Base-by-base conservation (phyloP, 1,284 basidiomycete species). In the Trichosporon faecale region DNA sequence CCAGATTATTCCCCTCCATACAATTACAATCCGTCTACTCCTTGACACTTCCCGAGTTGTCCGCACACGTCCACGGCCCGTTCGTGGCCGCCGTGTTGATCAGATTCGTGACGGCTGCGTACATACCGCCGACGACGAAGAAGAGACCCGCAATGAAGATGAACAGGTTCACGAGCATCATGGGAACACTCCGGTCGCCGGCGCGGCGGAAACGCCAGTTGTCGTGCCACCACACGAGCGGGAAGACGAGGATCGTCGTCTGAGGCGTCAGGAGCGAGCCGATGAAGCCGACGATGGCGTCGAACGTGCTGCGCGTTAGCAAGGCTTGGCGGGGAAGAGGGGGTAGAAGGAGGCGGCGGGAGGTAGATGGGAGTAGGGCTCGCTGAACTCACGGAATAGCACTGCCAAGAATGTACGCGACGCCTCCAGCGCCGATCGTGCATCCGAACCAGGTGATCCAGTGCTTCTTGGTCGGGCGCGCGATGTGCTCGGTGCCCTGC, bases 401-500 rank as follows among this genome's bases (percentile, higher is more conserved):
- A n/a, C 65, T 67, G 49, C 65, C 71, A 23, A 73, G 66, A 29
- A 75, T 66, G 67, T 69, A 73, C 16, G 70, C 64, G 25, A 73
- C 11, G 8, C 70, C 40, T 25, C 31, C 27, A 7, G 44, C 40
- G 40, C 66, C 67, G 66, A 49, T n/a, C 18, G 86, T 86, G 25
- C 88, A 82, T 3, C 78, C 72, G 49, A 84, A 78, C 89, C 89
- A 90, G 3, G 84, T 81, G n/a, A 79, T 72, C 88, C 88, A 89
- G 64, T 89, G 89, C 6, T 86, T 80, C 18, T 83, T 11, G 0
- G 88, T 89, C 72, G 88, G 87, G 14, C 82, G 83, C 71, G 88
- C 85, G 66, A 91, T 77, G 77, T 91, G 89, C 14, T 79, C 79
- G 14, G 87, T 85, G 71, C 86, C 84, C 8, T 87, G 85, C 76